phyloP scores from a whole-genome alignment of 208 protist genomes.

The Trypanosoma cruzi region DNA sequence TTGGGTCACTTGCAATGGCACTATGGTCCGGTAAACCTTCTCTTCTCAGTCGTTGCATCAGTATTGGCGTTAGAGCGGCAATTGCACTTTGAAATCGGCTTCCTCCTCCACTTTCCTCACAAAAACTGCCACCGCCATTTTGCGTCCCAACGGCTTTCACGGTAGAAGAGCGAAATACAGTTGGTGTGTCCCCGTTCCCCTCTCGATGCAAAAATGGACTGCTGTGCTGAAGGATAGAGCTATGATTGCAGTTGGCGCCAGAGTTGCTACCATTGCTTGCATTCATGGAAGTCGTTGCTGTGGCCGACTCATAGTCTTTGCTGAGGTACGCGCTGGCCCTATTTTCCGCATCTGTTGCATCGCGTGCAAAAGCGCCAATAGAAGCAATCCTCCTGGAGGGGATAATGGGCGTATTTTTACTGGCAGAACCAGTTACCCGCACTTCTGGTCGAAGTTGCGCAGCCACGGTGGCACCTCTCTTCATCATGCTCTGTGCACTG shows the following conservation, averaged over 20 bases:
- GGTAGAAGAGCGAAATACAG: background rate
- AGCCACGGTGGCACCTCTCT: conserved; percentile 6
- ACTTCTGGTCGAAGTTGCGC: conserved; percentile 25
- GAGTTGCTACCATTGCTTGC: background rate
- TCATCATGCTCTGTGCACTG: conserved; percentile 17
- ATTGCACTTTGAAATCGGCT: conserved; percentile 21
- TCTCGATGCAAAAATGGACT: background rate
- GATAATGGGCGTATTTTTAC: background rate
- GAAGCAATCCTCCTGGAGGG: background rate
- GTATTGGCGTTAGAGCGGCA: conserved; percentile 22
- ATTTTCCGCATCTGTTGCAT: background rate
- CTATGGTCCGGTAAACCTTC: background rate
- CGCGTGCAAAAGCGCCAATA: background rate
- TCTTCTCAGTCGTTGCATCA: conserved; percentile 5
- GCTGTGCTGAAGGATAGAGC: background rate
- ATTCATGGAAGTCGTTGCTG: background rate
- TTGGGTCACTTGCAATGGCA: background rate
- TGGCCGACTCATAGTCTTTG: background rate
- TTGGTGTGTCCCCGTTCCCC: background rate
- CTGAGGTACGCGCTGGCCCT: background rate
- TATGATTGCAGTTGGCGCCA: background rate
- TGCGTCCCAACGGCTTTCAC: background rate
- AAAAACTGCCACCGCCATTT: conserved; percentile 12
- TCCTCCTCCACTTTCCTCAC: background rate
- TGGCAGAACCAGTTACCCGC: conserved; percentile 11